Evolutionary conservation across 108 stramenopile species (phyloP).

Genomic region (Asterionellopsis glacialis): DNA sequence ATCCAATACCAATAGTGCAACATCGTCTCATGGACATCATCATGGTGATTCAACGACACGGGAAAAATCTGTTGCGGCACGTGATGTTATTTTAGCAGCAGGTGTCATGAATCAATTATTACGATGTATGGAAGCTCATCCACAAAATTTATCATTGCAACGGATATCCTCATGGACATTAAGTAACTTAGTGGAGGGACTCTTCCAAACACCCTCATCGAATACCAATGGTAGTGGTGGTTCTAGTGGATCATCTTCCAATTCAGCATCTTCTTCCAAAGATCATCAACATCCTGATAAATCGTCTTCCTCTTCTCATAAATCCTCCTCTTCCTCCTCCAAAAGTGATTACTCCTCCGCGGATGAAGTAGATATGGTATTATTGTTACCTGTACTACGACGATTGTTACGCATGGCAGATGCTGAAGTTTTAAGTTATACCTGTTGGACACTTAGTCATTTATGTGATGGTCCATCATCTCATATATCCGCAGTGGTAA

Average conservation of each 20-base stretch:
- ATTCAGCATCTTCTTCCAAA: not conserved
- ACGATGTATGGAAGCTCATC: constrained; percentile 56
- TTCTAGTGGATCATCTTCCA: not conserved
- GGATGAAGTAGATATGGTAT: constrained; percentile 78
- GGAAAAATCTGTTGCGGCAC: constrained; percentile 56
- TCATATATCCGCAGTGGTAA: constrained; percentile 90
- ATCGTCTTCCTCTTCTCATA: not conserved
- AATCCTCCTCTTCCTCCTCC: constrained; percentile 6
- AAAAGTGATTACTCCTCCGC: constrained; percentile 42
- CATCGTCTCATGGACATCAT: not conserved
- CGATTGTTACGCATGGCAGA: constrained; percentile 79
- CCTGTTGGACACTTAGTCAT: constrained; percentile 94
- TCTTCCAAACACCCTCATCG: constrained; percentile 37
- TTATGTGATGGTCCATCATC: constrained; percentile 92
- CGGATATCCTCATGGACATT: constrained; percentile 80
- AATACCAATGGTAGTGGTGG: too few relatives aligned
- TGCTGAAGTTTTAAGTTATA: constrained; percentile 88
- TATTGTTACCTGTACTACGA: constrained; percentile 74
- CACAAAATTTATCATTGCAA: constrained; percentile 60
- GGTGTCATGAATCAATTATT: constrained; percentile 72
- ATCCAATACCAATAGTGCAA: constrained; percentile 15
- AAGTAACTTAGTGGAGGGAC: constrained; percentile 71
- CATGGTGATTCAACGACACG: constrained; percentile 1
- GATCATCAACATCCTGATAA: not conserved
- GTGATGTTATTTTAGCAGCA: constrained; percentile 80